Conservation (phyloP, 192 early-diverging fungal species). For the Martensiomyces pterosporus region DNA sequence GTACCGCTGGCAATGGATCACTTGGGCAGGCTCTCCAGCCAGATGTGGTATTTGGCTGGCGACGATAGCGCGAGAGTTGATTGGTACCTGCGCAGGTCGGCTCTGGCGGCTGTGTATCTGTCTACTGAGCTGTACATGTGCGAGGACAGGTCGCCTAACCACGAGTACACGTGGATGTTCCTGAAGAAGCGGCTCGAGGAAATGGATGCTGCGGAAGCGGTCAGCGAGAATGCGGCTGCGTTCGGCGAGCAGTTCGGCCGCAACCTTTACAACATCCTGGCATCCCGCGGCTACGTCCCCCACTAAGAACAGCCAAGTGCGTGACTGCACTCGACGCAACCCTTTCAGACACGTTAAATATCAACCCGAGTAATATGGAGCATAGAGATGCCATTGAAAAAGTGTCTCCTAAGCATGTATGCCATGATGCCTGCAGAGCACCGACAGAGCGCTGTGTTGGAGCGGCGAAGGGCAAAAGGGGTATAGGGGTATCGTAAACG, state of each 20-base stretch:
- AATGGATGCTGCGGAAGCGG: slow-evolving; percentile 57
- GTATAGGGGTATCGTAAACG: no score
- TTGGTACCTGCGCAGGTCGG: slow-evolving; percentile 83
- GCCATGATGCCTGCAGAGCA: no score
- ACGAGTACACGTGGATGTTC: slow-evolving; percentile 70
- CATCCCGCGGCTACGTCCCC: slow-evolving; percentile 28
- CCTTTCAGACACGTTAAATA: no score
- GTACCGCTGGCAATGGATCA: slow-evolving; percentile 62
- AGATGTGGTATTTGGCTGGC: slow-evolving; percentile 86
- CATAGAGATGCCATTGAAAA: no score
- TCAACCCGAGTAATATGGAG: no score
- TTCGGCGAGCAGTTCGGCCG: slow-evolving; percentile 40
- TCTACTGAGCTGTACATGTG: slow-evolving; percentile 92
- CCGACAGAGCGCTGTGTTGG: no score
- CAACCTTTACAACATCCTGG: slow-evolving; percentile 45
- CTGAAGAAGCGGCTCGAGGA: slow-evolving; percentile 75
- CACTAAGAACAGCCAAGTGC: slow-evolving; percentile 2
- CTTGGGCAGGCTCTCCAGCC: slow-evolving; percentile 70
- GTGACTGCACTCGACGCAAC: not conserved
- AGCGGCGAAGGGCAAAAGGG: no score
- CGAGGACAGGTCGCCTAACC: slow-evolving; percentile 75
- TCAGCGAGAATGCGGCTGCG: slow-evolving; percentile 2
- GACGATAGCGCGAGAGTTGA: slow-evolving; percentile 77
- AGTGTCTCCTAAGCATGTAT: no score
- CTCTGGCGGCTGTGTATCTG: slow-evolving; percentile 78